phyloP scores from a whole-genome alignment of 1,284 basidiomycete genomes.

The Cystobasidium sp. region DNA sequence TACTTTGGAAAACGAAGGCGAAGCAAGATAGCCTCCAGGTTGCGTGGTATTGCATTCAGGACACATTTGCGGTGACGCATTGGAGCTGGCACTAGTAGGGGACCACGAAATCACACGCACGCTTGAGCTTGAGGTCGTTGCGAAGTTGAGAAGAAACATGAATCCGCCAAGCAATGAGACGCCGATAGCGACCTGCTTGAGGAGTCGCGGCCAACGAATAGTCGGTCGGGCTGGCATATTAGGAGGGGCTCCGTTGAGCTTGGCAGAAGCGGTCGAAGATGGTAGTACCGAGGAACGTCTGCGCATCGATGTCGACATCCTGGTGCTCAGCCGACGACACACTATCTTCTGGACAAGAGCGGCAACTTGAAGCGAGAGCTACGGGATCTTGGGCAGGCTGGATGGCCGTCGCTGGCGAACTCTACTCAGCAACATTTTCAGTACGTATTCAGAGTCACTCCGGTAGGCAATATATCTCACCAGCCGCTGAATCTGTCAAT shows the following conservation, averaged over 20 bases:
- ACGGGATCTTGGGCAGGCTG: no score
- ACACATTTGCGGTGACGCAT: background rate
- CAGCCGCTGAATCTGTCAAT: no score
- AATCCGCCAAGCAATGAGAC: background rate
- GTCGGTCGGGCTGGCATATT: background rate
- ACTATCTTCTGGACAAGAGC: no score
- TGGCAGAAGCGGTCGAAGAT: background rate
- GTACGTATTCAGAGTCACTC: no score
- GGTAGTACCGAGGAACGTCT: slow-evolving; percentile 17
- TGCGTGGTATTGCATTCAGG: slow-evolving; percentile 7
- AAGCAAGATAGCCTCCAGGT: background rate
- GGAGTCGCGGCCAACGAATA: background rate
- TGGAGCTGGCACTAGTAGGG: background rate
- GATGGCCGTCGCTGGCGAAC: no score
- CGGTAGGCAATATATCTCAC: no score
- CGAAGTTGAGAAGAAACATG: background rate
- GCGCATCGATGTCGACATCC: background rate
- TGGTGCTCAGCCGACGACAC: no score
- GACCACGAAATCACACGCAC: background rate
- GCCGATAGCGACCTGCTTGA: background rate
- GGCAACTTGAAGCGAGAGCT: no score
- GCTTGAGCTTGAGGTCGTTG: background rate
- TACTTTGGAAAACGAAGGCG: background rate
- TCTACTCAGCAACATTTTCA: no score
- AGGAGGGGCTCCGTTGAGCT: background rate